phyloP scores from a whole-genome alignment of 768 basidiomycete species.

The Tylopilus rubrobrunneus region DNA sequence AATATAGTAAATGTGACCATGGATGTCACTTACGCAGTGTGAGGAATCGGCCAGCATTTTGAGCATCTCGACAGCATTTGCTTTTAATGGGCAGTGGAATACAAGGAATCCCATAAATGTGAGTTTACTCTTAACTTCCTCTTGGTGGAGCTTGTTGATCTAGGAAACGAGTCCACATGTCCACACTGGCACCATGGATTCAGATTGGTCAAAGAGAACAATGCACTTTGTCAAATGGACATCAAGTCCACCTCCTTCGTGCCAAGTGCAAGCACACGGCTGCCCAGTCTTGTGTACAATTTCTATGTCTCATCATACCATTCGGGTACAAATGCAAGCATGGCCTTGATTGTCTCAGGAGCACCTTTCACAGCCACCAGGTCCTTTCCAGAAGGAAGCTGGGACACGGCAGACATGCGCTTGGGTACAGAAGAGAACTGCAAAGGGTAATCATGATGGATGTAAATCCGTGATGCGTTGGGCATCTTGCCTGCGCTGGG shows the following conservation, averaged over 20 bases:
- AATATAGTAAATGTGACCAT: not conserved
- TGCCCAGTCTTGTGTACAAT: conserved; percentile 88
- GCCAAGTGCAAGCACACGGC: conserved; percentile 89
- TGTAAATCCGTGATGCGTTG: conserved; percentile 58
- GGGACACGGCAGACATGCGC: conserved; percentile 90
- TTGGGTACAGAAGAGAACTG: conserved; percentile 98
- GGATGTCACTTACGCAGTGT: conserved; percentile 68
- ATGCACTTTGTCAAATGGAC: conserved; percentile 64
- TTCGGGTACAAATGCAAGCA: conserved; percentile 71
- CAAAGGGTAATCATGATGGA: conserved; percentile 90
- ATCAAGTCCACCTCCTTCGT: conserved; percentile 78
- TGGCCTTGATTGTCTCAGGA: conserved; percentile 90
- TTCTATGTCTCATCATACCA: conserved; percentile 94
- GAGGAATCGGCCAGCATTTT: conserved; percentile 96
- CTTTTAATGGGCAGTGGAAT: conserved; percentile 96
- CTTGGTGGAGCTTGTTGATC: conserved; percentile 87
- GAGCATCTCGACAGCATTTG: conserved; percentile 84
- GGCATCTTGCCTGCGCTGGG: conserved; percentile 49
- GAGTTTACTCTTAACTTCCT: conserved; percentile 73
- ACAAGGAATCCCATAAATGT: conserved; percentile 95
- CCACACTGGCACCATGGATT: not conserved
- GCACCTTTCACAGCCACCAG: conserved; percentile 90
- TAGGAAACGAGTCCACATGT: conserved; percentile 32
- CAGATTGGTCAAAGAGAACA: conserved; percentile 5
- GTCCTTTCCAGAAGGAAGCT: conserved; percentile 55